phyloP scores from a whole-genome alignment of 164 flowering plant species.

The Cinnamomum micranthum region DNA sequence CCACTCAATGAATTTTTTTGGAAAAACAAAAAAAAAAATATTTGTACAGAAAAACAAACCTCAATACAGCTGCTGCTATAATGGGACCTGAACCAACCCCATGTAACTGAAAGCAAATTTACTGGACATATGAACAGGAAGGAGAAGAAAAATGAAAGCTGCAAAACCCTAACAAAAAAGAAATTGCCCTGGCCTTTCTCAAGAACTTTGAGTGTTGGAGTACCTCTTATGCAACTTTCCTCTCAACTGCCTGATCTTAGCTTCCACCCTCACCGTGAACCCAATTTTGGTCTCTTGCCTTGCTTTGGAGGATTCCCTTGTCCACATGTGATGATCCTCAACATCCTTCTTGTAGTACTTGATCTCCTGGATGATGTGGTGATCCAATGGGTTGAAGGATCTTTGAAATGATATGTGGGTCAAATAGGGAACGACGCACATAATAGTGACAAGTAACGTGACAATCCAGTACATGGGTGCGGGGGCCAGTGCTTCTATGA shows the following conservation, averaged over 20 bases:
- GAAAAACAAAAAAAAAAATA: slow-evolving; percentile 3
- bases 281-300: slow-evolving; percentile 91
- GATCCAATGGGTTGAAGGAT: slow-evolving; percentile 83
- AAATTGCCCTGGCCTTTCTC: slow-evolving; percentile 2
- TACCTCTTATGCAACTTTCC: slow-evolving; percentile 66
- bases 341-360: slow-evolving; percentile 84
- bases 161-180: background rate
- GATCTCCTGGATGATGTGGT: slow-evolving; percentile 94
- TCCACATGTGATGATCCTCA: slow-evolving; percentile 83
- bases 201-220: slow-evolving; percentile 23
- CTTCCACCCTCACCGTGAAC: slow-evolving; percentile 91
- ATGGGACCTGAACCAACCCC: slow-evolving; percentile 17
- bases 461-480: slow-evolving; percentile 80
- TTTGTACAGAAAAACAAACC: slow-evolving; percentile 36
- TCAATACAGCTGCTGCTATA: slow-evolving; percentile 7
- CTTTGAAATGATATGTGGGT: slow-evolving; percentile 79
- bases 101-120: slow-evolving; percentile 6
- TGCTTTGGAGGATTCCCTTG: slow-evolving; percentile 77
- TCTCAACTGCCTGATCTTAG: slow-evolving; percentile 76
- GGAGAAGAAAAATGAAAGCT: background rate
- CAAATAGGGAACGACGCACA: slow-evolving; percentile 70
- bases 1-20: slow-evolving; percentile 15
- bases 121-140: slow-evolving; percentile 1
- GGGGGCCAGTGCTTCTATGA: slow-evolving; percentile 78
- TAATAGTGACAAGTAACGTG: slow-evolving; percentile 53